Conservation (phyloP, 2,329 filamentous ascomycete genomes). For the Allantophomopsis cytisporea region DNA sequence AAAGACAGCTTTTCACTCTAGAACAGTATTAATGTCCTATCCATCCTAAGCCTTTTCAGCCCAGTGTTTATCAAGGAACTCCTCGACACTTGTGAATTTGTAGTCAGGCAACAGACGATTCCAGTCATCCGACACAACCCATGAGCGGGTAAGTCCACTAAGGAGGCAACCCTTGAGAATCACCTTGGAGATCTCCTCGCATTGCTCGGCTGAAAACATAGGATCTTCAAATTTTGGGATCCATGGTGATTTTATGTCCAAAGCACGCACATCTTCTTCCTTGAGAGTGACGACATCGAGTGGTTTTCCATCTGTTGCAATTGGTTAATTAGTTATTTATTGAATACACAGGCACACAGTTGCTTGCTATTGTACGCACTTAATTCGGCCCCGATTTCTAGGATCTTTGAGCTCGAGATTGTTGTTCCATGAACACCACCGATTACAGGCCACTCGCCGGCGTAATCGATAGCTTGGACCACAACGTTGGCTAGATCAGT, state of each 20-base stretch:
- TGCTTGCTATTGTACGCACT: neutral
- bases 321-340: neutral
- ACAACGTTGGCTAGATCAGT: constrained; percentile 22
- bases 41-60: constrained; percentile 16
- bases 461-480: constrained; percentile 21
- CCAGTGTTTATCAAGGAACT: constrained; percentile 27
- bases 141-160: constrained; percentile 19
- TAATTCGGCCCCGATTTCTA: neutral
- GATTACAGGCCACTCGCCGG: constrained; percentile 24
- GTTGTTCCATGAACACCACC: constrained; percentile 21
- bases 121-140: constrained; percentile 27
- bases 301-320: constrained; percentile 4
- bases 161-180: constrained; percentile 21
- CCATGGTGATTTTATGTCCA: constrained; percentile 14
- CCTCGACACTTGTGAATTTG: constrained; percentile 24
- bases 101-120: constrained; percentile 30
- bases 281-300: constrained; percentile 5
- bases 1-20: no score
- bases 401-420: no score
- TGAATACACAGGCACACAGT: neutral
- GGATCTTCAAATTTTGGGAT: constrained; percentile 18
- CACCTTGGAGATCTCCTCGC: constrained; percentile 12
- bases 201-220: constrained; percentile 13
- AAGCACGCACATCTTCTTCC: constrained; percentile 6
- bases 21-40: no score